A percentile compares a stretch with the other conserved stretches of the same genome.
Conservation (phyloP, 2,329 filamentous ascomycete genomes). For the Orbilia quercus region DNA sequence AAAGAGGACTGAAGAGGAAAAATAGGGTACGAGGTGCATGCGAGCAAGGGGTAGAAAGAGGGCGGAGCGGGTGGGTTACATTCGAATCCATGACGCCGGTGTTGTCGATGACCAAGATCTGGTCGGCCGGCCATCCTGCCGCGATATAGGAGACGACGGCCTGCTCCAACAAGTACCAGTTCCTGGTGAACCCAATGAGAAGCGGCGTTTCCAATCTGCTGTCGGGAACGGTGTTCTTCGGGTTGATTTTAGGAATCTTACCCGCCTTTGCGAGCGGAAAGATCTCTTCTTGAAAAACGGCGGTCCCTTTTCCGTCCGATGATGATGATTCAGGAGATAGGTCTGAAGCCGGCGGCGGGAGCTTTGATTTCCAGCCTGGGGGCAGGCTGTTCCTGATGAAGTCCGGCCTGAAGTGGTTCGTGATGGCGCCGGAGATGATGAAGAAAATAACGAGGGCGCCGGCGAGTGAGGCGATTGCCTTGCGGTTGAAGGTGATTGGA, state of each 20-base stretch:
- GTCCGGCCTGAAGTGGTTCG: slow-evolving; percentile 41
- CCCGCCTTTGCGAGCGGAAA: slow-evolving; percentile 55
- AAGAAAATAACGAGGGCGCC: slow-evolving; percentile 27
- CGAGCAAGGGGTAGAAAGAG: too few relatives aligned
- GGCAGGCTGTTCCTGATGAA: slow-evolving; percentile 23
- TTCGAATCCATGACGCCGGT: slow-evolving; percentile 70
- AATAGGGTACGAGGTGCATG: not conserved
- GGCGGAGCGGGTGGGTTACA: slow-evolving; percentile 48
- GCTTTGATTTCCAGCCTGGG: slow-evolving; percentile 9
- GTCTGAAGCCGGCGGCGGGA: slow-evolving; percentile 4
- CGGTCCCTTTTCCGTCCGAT: not conserved
- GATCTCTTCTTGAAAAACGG: slow-evolving; percentile 51
- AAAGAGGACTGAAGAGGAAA: not conserved
- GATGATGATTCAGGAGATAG: not conserved
- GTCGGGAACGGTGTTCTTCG: slow-evolving; percentile 35
- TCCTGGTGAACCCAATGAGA: slow-evolving; percentile 71
- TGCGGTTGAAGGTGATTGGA: slow-evolving; percentile 48
- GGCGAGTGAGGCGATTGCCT: slow-evolving; percentile 26
- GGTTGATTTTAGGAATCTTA: slow-evolving; percentile 52
- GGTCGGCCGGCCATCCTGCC: slow-evolving; percentile 70
- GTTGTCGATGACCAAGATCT: slow-evolving; percentile 72
- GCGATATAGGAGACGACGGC: slow-evolving; percentile 70
- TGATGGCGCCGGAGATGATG: slow-evolving; percentile 36
- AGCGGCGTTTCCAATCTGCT: slow-evolving; percentile 65
- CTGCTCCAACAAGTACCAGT: slow-evolving; percentile 71